Base-by-base conservation (phyloP, 805 yeast species). In the Candida oleophila region DNA sequence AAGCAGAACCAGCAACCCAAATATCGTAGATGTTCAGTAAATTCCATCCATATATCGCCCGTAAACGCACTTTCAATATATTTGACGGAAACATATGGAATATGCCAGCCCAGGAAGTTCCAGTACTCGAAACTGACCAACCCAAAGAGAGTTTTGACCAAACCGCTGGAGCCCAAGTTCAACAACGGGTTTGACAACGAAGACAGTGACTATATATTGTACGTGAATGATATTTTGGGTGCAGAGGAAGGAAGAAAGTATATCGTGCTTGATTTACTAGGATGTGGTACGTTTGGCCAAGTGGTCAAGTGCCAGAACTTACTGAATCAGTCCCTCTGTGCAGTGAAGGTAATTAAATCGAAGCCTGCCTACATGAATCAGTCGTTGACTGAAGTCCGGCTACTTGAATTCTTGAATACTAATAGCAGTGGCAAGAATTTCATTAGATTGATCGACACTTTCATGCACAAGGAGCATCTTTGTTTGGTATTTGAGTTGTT, bases 221-320 rank as follows among this genome's bases (percentile, higher is more conserved):
- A 90, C 55, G 99, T 94, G 19, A 94, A 95, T 64, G 99, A 95
- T 62, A 83, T 94, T 20, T 69, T 94, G 36, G 98, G 99, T 3
- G 76, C 81, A 3, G 89, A 86, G 55, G 94, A 88, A 53, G 91
- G 89, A 48, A 75, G 91, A 45, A 87, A 88, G 60, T 92, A 91
- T 62, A 75, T 94, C 58, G 97, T 94, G 3, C 70, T 94, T 48
- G 98, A 92, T 64, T 76, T 94, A 14, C 68, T 94, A 37, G 99
- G 99, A 0, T 92, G 91, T 51, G 99, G 99, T 2, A 91, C 99
- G 1, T 94, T 94, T 74, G 99, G 99, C 8, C 98, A 94, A 68
- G 99, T 94, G 41, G 95, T 91, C 37, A 94, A 92, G 68, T 92
- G 97, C 67, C 96, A 89, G 62, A 80, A 83, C 55, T 70, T 86